Evolutionary conservation across 2,329 filamentous ascomycete genomes (phyloP).

Genomic region (Arachnomyces sp.): DNA sequence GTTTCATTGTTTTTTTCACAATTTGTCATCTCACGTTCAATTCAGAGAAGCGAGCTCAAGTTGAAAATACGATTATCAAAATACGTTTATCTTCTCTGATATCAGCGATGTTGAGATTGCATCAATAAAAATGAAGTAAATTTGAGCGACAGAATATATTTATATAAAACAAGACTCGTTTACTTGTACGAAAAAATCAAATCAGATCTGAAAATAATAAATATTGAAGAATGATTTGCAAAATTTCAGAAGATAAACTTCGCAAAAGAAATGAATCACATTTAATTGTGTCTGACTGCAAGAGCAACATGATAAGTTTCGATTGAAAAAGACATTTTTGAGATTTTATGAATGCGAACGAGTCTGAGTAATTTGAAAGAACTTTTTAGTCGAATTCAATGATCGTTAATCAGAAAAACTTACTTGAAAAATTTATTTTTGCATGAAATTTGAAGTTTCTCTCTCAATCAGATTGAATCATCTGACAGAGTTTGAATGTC

Average conservation of each 20-base stretch:
- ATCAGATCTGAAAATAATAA: conserved; percentile 3
- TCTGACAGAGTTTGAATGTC: conserved; percentile 2
- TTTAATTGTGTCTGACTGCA: conserved; percentile 1
- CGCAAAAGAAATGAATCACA: neutral
- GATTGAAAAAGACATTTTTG: neutral
- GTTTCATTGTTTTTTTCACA: conserved; percentile 2
- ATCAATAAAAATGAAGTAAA: conserved; percentile 4
- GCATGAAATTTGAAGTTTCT: too few relatives aligned
- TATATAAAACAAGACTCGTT: conserved; percentile 5
- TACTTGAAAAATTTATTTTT: too few relatives aligned
- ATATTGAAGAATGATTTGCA: conserved; percentile 4
- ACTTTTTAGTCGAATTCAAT: neutral
- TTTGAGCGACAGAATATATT: conserved; percentile 6
- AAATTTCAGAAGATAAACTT: conserved; percentile 1
- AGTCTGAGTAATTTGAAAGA: conserved; percentile 1
- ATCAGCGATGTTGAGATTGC: neutral
- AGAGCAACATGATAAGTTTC: conserved; percentile 3
- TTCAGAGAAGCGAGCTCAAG: conserved; percentile 1
- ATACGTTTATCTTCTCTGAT: conserved; percentile 1
- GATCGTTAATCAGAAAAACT: neutral
- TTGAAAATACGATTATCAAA: conserved; percentile 3
- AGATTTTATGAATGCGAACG: conserved; percentile 2
- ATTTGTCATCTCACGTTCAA: conserved; percentile 4
- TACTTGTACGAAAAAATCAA: conserved; percentile 4
- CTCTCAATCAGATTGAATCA: neutral